Percentiles rank a stretch among this genome's conserved stretches.
Evolutionary conservation across 495 filamentous ascomycete genomes (phyloP).

Genomic region (Aspergillus bertholletiae): DNA sequence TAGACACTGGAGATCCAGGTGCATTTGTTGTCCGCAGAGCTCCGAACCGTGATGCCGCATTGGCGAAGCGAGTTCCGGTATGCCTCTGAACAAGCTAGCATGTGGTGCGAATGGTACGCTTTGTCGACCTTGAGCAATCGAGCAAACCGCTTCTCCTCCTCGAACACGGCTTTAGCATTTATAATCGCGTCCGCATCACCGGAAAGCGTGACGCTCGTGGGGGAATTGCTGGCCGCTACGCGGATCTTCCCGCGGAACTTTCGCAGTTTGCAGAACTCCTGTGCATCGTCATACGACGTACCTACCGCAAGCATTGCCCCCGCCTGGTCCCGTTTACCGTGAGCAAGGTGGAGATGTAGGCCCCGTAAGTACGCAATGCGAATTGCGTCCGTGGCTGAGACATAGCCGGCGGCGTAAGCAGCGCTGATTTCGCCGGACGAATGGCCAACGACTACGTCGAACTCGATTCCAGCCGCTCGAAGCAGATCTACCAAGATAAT

Average conservation of each 20-base stretch:
- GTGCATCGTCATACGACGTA: slow-evolving; percentile 33
- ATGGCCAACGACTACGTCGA: slow-evolving; percentile 41
- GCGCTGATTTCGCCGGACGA: slow-evolving; percentile 43
- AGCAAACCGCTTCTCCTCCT: slow-evolving; percentile 29
- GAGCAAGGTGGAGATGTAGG: slow-evolving; percentile 16
- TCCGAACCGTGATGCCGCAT: not conserved
- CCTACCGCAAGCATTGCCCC: slow-evolving; percentile 55
- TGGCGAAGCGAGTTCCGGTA: not conserved
- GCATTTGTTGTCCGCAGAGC: not conserved
- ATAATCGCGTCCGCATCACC: slow-evolving; percentile 33
- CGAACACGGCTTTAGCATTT: slow-evolving; percentile 20
- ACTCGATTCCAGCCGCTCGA: slow-evolving; percentile 34
- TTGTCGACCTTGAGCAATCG: slow-evolving; percentile 41
- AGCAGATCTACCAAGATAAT: slow-evolving; percentile 41
- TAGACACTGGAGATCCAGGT: not conserved
- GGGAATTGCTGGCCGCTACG: slow-evolving; percentile 28
- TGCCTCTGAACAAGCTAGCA: slow-evolving; percentile 9
- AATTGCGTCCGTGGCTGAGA: slow-evolving; percentile 39
- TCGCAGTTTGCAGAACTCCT: slow-evolving; percentile 17
- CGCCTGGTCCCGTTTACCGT: slow-evolving; percentile 3
- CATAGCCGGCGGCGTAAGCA: slow-evolving; percentile 30
- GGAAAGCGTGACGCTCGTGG: slow-evolving; percentile 30
- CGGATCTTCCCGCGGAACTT: slow-evolving; percentile 14
- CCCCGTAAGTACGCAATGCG: slow-evolving; percentile 52
- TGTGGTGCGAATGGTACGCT: slow-evolving; percentile 30